A percentile compares a stretch with the other conserved stretches of the same genome.
Evolutionary conservation across 306 rosid genomes (phyloP).

Genomic region (Cajanus cajan): DNA sequence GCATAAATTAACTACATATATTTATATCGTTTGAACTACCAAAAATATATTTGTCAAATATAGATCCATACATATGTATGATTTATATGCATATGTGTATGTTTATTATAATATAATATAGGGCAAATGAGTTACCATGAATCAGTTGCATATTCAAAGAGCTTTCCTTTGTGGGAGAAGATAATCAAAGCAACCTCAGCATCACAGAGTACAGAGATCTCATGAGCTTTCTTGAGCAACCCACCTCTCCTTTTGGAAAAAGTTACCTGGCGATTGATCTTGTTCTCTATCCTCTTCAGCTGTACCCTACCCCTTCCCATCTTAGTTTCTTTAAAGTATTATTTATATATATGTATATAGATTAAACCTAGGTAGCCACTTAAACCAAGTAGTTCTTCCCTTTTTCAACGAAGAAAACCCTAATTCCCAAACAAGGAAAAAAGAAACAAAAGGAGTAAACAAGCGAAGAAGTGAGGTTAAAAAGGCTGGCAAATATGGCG

Average conservation of each 20-base stretch:
- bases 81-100: neutral
- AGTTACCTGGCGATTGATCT: constrained; percentile 86
- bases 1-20: neutral
- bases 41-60: neutral
- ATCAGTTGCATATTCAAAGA: constrained; percentile 84
- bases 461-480: neutral
- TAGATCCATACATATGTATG: neutral
- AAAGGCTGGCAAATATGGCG: constrained; percentile 24
- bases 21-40: neutral
- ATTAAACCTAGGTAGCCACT: neutral
- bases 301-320: constrained; percentile 98
- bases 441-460: neutral
- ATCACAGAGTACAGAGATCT: constrained; percentile 93
- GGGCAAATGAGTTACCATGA: constrained; percentile 52
- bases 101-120: neutral
- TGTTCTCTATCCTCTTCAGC: constrained; percentile 84
- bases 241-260: constrained; percentile 91
- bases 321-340: neutral
- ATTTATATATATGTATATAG: no score
- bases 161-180: constrained; percentile 87
- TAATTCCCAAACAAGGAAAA: constrained; percentile 37
- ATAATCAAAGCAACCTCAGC: constrained; percentile 93
- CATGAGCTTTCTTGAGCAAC: constrained; percentile 82
- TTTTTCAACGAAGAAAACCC: neutral
- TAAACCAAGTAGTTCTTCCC: neutral